phyloP scores from a whole-genome alignment of 2,329 filamentous ascomycete species.

The Zymoseptoria pseudotritici region DNA sequence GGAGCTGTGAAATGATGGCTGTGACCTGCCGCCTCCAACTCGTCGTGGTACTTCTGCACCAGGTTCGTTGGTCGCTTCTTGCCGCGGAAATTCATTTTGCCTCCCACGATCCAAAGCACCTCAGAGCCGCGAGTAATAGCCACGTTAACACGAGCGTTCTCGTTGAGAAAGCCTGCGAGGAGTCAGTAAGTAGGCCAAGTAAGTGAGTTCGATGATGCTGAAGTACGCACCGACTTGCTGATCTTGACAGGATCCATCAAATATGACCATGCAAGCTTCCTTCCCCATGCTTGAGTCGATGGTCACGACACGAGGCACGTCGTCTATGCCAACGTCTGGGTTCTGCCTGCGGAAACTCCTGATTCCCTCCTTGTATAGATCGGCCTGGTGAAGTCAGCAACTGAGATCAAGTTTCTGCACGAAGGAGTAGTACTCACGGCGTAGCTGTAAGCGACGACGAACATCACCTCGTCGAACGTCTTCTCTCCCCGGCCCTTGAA shows the following conservation, averaged over 20 bases:
- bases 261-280: slow-evolving; percentile 11
- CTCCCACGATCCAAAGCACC: slow-evolving; percentile 16
- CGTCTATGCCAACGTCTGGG: background rate
- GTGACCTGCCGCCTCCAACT: too few species aligned
- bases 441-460: slow-evolving; percentile 12
- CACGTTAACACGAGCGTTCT: slow-evolving; percentile 13
- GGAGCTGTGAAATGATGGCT: too few species aligned
- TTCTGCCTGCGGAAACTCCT: too few species aligned
- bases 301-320: slow-evolving; percentile 12
- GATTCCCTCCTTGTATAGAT: too few species aligned
- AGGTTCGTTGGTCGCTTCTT: too few species aligned
- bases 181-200: background rate
- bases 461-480: slow-evolving; percentile 10
- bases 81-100: background rate
- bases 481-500: slow-evolving; percentile 3
- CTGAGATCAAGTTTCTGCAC: too few species aligned
- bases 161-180: slow-evolving; percentile 11
- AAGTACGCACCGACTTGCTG: too few species aligned
- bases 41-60: too few species aligned
- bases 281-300: slow-evolving; percentile 14
- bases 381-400: too few species aligned
- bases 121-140: slow-evolving; percentile 18
- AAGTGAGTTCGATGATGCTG: background rate
- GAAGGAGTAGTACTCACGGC: slow-evolving; percentile 5
- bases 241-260: slow-evolving; percentile 9